phyloP scores from a whole-genome alignment of 192 early-diverging fungal species.

The Coemansia sp. region DNA sequence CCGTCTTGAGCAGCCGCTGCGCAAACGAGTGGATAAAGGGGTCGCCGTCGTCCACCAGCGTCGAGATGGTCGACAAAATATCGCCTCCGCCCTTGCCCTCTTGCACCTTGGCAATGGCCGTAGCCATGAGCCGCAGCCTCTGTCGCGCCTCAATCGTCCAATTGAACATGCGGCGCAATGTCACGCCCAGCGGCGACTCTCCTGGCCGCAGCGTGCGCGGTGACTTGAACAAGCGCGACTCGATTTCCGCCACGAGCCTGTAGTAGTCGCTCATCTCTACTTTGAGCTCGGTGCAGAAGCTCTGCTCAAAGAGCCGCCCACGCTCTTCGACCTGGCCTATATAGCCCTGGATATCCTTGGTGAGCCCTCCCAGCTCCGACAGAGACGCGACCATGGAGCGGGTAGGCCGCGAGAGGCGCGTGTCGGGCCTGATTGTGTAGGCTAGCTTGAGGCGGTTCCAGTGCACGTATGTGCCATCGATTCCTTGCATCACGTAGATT shows the following conservation, averaged over 20 bases:
- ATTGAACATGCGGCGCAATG: constrained; percentile 78
- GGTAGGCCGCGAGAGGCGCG: constrained; percentile 57
- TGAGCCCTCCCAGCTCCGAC: constrained; percentile 78
- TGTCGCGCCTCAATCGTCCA: constrained; percentile 84
- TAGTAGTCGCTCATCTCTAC: constrained; percentile 82
- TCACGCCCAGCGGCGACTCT: constrained; percentile 60
- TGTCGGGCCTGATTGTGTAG: constrained; percentile 58
- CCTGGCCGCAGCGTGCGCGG: constrained; percentile 37
- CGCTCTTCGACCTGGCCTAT: constrained; percentile 38
- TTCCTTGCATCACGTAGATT: constrained; percentile 90
- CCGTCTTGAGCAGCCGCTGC: constrained; percentile 67
- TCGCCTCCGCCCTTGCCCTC: constrained; percentile 39
- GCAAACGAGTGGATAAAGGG: constrained; percentile 81
- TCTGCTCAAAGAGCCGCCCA: constrained; percentile 56
- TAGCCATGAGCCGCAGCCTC: constrained; percentile 72
- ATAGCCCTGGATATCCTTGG: constrained; percentile 62
- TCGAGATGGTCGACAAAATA: constrained; percentile 67
- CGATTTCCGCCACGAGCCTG: constrained; percentile 79
- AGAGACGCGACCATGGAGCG: constrained; percentile 65
- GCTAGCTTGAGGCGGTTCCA: constrained; percentile 55
- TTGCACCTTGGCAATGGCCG: constrained; percentile 39
- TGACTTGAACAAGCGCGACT: constrained; percentile 66
- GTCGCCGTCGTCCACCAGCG: constrained; percentile 87
- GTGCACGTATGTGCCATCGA: constrained; percentile 82
- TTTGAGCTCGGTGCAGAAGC: constrained; percentile 78